These are phyloP conservation scores for Mycocalia duriaeana DNA, from an alignment of 1,284 basidiomycete genomes.

Conservation along the genomic window DNA sequence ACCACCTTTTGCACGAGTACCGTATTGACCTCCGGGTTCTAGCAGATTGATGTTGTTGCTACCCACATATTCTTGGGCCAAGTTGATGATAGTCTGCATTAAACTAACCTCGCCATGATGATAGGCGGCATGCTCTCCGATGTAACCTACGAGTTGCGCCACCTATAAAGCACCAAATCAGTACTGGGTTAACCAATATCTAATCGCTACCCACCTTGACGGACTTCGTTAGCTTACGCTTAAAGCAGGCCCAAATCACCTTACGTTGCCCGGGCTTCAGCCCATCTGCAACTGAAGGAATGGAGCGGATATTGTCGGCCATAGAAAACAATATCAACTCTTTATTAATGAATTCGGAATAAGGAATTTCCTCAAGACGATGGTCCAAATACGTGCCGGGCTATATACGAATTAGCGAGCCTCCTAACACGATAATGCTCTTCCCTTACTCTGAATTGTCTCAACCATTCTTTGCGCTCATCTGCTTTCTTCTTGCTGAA, in stretches of 20 bases:
- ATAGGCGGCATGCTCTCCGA: slow-evolving; percentile 91
- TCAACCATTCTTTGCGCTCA: slow-evolving; percentile 97
- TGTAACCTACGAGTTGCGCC: slow-evolving; percentile 91
- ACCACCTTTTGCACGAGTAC: slow-evolving; percentile 86
- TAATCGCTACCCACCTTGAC: slow-evolving; percentile 62
- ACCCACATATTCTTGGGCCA: slow-evolving; percentile 94
- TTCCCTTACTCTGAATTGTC: slow-evolving; percentile 76
- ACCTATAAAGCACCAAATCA: slow-evolving; percentile 46
- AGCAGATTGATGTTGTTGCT: slow-evolving; percentile 95
- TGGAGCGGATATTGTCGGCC: slow-evolving; percentile 97
- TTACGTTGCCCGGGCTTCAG: slow-evolving; percentile 99
- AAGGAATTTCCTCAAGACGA: slow-evolving; percentile 80
- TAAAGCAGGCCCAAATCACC: slow-evolving; percentile 94
- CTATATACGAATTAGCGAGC: slow-evolving; percentile 29
- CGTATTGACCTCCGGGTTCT: slow-evolving; percentile 91
- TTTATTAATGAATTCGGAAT: slow-evolving; percentile 96
- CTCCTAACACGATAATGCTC: neutral
- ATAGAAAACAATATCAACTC: slow-evolving; percentile 99
- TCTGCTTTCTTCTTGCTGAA: slow-evolving; percentile 99
- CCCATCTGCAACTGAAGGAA: slow-evolving; percentile 90
- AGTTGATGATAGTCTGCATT: slow-evolving; percentile 85
- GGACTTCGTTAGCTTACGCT: slow-evolving; percentile 87
- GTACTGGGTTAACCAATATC: neutral
- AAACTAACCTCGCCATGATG: slow-evolving; percentile 94
- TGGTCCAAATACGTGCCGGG: slow-evolving; percentile 96